Evolutionary conservation across 495 filamentous ascomycete species (phyloP).

Genomic region (Evernia prunastri): DNA sequence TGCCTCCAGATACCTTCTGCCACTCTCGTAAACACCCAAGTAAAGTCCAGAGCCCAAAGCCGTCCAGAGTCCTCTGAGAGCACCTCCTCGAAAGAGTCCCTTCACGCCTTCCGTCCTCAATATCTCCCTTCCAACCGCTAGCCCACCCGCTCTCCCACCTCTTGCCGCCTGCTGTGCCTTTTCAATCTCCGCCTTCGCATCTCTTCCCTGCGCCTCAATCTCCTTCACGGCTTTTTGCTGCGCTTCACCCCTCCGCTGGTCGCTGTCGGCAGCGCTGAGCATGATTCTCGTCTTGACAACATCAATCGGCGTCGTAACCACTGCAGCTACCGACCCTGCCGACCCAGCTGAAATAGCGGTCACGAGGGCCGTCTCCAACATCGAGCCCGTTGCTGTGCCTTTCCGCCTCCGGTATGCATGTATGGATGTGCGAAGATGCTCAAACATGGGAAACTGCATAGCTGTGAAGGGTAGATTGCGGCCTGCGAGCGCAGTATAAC

Average conservation of each 20-base stretch:
- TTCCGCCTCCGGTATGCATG: slow-evolving; percentile 33
- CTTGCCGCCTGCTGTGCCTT: slow-evolving; percentile 62
- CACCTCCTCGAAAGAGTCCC: slow-evolving; percentile 73
- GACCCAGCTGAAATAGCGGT: slow-evolving; percentile 63
- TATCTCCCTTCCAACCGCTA: slow-evolving; percentile 57
- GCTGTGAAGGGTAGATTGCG: slow-evolving; percentile 83
- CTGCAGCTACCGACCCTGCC: slow-evolving; percentile 62
- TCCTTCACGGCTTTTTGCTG: slow-evolving; percentile 36
- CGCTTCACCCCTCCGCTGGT: slow-evolving; percentile 21
- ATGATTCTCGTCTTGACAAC: slow-evolving; percentile 79
- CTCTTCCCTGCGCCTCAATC: slow-evolving; percentile 34
- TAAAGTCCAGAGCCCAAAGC: slow-evolving; percentile 75
- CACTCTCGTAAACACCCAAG: slow-evolving; percentile 78
- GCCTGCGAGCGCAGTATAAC: slow-evolving; percentile 71
- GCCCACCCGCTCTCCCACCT: slow-evolving; percentile 61
- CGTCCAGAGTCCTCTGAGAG: slow-evolving; percentile 72
- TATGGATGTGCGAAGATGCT: slow-evolving; percentile 49
- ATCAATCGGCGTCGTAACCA: slow-evolving; percentile 74
- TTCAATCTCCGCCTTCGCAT: slow-evolving; percentile 27
- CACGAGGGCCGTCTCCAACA: slow-evolving; percentile 58
- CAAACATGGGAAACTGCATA: slow-evolving; percentile 83
- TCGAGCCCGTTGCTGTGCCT: slow-evolving; percentile 22
- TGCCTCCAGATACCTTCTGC: slow-evolving; percentile 61
- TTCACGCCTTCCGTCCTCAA: slow-evolving; percentile 55
- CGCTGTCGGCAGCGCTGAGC: slow-evolving; percentile 44